phyloP scores from a whole-genome alignment of 176 grass and related monocot genomes.

The Bromus sterilis region DNA sequence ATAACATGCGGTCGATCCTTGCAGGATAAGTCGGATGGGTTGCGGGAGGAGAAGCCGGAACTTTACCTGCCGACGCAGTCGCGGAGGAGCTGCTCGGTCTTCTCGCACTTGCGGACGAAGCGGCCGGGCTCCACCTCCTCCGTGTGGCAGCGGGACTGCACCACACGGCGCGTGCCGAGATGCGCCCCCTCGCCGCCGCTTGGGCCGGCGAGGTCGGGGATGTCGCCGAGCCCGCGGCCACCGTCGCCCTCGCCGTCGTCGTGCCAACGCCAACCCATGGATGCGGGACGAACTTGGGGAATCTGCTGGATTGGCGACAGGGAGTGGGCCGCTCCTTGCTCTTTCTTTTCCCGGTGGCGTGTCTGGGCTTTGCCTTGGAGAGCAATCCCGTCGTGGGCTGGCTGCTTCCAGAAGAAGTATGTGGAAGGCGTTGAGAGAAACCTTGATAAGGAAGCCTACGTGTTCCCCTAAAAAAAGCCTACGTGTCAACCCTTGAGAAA shows the following conservation, averaged over 20 bases:
- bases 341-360: background rate
- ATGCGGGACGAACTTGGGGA: background rate
- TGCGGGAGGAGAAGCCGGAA: background rate
- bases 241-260: slow-evolving; percentile 28
- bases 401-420: slow-evolving; percentile 14
- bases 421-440: background rate
- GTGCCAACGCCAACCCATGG: slow-evolving; percentile 71
- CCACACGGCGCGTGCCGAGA: slow-evolving; percentile 47
- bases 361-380: slow-evolving; percentile 22
- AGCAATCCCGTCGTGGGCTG: slow-evolving; percentile 16
- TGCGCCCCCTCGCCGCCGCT: background rate
- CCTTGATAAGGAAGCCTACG: background rate
- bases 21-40: background rate
- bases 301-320: background rate
- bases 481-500: background rate
- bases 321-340: background rate
- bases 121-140: slow-evolving; percentile 82
- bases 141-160: slow-evolving; percentile 62
- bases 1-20: background rate
- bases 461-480: too few species aligned
- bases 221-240: slow-evolving; percentile 28
- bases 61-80: slow-evolving; percentile 46
- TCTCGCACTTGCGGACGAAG: slow-evolving; percentile 82
- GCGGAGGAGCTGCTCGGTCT: slow-evolving; percentile 64
- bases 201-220: slow-evolving; percentile 12